Conservation (phyloP, 1,284 basidiomycete genomes). For the Ceraceosorus bombacis region DNA sequence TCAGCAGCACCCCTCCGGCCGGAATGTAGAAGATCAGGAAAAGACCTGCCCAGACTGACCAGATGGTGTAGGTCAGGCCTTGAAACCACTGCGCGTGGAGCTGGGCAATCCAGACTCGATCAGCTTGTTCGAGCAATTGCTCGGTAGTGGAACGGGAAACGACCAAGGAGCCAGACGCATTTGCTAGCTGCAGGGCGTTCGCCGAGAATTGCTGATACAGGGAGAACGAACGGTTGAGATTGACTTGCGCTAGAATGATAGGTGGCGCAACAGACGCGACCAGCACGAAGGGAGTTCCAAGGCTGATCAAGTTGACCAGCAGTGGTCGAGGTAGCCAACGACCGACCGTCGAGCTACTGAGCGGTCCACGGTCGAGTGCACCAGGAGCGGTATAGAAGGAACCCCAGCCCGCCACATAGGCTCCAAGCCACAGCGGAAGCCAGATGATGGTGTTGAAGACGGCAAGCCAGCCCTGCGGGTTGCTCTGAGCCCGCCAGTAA, state of each 20-base stretch:
- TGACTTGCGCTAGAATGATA: constrained; percentile 13
- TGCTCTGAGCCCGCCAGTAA: constrained; percentile 1
- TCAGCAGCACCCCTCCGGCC: constrained; percentile 29
- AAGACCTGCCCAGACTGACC: constrained; percentile 29
- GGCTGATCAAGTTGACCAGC: constrained; percentile 28
- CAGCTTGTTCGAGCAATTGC: constrained; percentile 12
- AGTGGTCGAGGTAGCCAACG: constrained; percentile 20
- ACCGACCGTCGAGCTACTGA: constrained; percentile 14
- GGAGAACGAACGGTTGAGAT: constrained; percentile 11
- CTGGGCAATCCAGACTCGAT: constrained; percentile 17
- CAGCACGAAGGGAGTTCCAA: constrained; percentile 27
- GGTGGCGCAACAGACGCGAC: constrained; percentile 19
- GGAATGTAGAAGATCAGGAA: constrained; percentile 36
- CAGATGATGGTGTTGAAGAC: constrained; percentile 25
- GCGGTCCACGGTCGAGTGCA: constrained; percentile 24
- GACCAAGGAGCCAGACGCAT: constrained; percentile 10
- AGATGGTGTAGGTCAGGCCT: constrained; percentile 24
- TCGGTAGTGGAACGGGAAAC: constrained; percentile 11
- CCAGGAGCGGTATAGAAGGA: constrained; percentile 37
- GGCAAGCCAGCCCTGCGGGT: constrained; percentile 3
- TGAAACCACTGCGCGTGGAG: constrained; percentile 20
- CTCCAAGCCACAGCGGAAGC: constrained; percentile 14
- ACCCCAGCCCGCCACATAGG: constrained; percentile 34
- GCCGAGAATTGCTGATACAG: constrained; percentile 11
- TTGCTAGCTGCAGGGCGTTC: not conserved